phyloP scores from a whole-genome alignment of 306 rosid genomes.

The Vachellia pachyceras region DNA sequence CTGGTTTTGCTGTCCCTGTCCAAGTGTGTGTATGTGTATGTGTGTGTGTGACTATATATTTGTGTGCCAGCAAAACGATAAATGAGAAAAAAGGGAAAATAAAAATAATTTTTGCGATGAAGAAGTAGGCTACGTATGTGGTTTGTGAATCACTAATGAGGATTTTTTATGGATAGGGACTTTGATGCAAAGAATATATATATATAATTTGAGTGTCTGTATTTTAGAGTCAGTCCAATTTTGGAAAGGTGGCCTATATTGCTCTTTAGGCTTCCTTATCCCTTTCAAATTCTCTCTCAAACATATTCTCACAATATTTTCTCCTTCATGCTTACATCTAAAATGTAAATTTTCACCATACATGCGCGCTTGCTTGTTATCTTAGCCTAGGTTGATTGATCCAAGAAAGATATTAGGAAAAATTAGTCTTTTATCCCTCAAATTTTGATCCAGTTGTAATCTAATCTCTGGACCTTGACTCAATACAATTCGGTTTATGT shows the following conservation, averaged over 20 bases:
- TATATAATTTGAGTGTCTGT: neutral
- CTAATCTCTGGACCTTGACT: too few relatives aligned
- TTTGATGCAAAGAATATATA: neutral
- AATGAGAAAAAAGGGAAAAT: neutral
- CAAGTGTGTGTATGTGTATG: neutral
- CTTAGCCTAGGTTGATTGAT: neutral
- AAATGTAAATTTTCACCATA: neutral
- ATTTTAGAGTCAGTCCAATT: slow-evolving; percentile 48
- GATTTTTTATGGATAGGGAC: slow-evolving; percentile 55
- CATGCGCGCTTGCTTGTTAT: neutral
- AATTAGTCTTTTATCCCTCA: too few relatives aligned
- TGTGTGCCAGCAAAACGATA: slow-evolving; percentile 5
- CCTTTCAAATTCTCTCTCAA: neutral
- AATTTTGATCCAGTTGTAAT: too few relatives aligned
- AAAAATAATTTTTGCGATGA: slow-evolving; percentile 46
- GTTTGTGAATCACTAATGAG: slow-evolving; percentile 60
- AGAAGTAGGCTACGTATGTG: slow-evolving; percentile 67
- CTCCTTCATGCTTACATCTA: neutral
- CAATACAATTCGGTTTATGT: too few relatives aligned
- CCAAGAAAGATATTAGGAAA: neutral
- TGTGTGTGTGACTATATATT: neutral
- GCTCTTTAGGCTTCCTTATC: neutral
- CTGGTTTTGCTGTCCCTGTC: neutral
- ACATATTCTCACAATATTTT: neutral
- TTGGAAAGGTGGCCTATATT: neutral